A percentile compares a stretch with the other conserved stretches of the same genome.
Conservation (phyloP, 2,329 filamentous ascomycete species). For the Colletotrichum sp. region DNA sequence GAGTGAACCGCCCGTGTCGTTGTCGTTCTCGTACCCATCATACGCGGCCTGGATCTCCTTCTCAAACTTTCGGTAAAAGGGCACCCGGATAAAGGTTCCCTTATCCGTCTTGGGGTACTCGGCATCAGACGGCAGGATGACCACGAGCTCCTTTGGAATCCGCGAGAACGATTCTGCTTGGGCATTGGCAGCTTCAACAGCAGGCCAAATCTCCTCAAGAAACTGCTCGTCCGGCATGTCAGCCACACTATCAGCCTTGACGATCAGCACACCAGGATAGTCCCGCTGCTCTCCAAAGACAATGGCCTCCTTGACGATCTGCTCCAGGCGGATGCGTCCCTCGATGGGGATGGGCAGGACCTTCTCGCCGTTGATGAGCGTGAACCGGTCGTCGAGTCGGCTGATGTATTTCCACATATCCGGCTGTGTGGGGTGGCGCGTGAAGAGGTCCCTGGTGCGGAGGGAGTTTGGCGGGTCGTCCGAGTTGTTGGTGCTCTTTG, state of each 20-base stretch:
- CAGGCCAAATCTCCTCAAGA: constrained; percentile 31
- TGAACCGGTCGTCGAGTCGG: constrained; percentile 42
- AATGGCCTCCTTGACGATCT: constrained; percentile 34
- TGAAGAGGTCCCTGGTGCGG: constrained; percentile 39
- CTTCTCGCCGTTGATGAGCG: constrained; percentile 44
- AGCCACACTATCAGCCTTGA: constrained; percentile 29
- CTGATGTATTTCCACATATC: constrained; percentile 43
- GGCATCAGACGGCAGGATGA: constrained; percentile 33
- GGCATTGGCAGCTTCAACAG: constrained; percentile 34
- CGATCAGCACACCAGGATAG: constrained; percentile 34
- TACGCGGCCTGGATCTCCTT: constrained; percentile 29
- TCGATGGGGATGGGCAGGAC: constrained; percentile 40
- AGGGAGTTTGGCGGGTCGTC: constrained; percentile 38
- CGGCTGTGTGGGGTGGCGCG: constrained; percentile 38
- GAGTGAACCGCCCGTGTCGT: constrained; percentile 23
- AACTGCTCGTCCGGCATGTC: constrained; percentile 35
- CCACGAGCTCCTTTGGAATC: constrained; percentile 45
- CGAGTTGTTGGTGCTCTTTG: constrained; percentile 36
- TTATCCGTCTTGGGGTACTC: constrained; percentile 49
- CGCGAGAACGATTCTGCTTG: constrained; percentile 47
- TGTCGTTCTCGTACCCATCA: background rate
- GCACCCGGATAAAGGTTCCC: constrained; percentile 48
- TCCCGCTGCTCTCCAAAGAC: constrained; percentile 38
- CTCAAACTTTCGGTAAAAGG: constrained; percentile 41
- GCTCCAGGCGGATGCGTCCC: constrained; percentile 34